Conservation (phyloP, 768 basidiomycete species). For the Imleria badia region DNA sequence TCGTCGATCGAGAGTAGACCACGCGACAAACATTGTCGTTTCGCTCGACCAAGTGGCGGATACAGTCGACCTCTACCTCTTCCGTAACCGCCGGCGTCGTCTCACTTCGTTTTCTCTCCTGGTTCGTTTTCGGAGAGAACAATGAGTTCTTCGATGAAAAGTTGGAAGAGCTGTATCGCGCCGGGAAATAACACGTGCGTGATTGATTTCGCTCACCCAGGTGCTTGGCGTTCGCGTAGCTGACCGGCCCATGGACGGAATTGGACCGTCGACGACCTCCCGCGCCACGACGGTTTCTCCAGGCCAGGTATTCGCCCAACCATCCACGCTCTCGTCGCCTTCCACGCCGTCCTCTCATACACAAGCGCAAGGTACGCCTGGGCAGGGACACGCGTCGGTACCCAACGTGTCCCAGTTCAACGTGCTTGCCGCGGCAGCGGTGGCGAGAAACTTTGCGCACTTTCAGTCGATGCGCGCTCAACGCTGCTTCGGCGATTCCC, state of each 20-base stretch:
- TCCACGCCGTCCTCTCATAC: too few species aligned
- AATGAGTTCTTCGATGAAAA: conserved; percentile 47
- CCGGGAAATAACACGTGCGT: too few species aligned
- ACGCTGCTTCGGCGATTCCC: conserved; percentile 13
- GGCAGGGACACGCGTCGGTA: too few species aligned
- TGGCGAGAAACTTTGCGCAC: conserved; percentile 24
- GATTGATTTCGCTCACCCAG: too few species aligned
- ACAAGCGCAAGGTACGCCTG: background rate
- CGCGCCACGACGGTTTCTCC: background rate
- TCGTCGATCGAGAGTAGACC: conserved; percentile 76
- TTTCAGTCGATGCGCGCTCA: conserved; percentile 26
- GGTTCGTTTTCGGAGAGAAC: conserved; percentile 88
- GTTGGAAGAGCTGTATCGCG: too few species aligned
- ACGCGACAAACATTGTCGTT: conserved; percentile 80
- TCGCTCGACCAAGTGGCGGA: conserved; percentile 96
- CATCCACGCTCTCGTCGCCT: too few species aligned
- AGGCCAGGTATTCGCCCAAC: too few species aligned
- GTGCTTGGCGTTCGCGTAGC: too few species aligned
- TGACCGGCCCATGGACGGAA: too few species aligned
- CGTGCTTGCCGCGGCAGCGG: conserved; percentile 25
- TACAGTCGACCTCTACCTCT: conserved; percentile 95
- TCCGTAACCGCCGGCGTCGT: conserved; percentile 77
- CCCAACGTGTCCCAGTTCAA: conserved; percentile 27
- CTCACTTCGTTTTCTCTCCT: conserved; percentile 90
- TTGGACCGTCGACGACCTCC: too few species aligned